These are phyloP conservation scores for Barnettozyma sp. DNA, from an alignment of 805 yeast genomes.

Conservation along the genomic window DNA sequence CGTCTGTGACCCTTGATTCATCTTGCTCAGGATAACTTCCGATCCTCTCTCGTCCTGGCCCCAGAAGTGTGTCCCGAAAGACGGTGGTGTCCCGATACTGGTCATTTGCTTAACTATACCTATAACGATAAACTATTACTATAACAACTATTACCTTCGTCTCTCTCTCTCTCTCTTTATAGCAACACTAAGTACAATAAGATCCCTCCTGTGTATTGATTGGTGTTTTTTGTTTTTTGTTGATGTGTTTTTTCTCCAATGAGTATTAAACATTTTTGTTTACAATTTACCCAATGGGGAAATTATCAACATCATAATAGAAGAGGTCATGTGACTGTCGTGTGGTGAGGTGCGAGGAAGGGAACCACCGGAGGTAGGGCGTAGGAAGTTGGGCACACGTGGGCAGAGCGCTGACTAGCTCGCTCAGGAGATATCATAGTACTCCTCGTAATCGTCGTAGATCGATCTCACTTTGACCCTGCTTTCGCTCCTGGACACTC, in stretches of 20 bases:
- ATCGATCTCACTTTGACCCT: conserved; percentile 14
- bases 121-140: too few species aligned
- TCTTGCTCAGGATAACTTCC: conserved; percentile 43
- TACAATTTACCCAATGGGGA: conserved; percentile 22
- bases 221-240: too few species aligned
- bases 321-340: not conserved
- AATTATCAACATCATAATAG: conserved; percentile 1
- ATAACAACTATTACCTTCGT: too few species aligned
- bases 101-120: conserved; percentile 5
- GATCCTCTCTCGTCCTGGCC: conserved; percentile 58
- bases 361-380: too few species aligned
- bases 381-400: too few species aligned
- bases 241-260: not conserved
- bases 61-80: conserved; percentile 45
- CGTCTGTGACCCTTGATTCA: conserved; percentile 55
- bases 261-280: conserved; percentile 11
- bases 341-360: too few species aligned
- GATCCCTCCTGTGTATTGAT: not conserved
- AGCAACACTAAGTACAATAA: too few species aligned
- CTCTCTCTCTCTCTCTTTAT: too few species aligned
- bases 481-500: conserved; percentile 6
- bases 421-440: too few species aligned
- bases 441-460: conserved; percentile 24
- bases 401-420: too few species aligned
- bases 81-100: conserved; percentile 12